Conservation (phyloP, 169 alveolate species). For the Toxoplasma gondii region DNA sequence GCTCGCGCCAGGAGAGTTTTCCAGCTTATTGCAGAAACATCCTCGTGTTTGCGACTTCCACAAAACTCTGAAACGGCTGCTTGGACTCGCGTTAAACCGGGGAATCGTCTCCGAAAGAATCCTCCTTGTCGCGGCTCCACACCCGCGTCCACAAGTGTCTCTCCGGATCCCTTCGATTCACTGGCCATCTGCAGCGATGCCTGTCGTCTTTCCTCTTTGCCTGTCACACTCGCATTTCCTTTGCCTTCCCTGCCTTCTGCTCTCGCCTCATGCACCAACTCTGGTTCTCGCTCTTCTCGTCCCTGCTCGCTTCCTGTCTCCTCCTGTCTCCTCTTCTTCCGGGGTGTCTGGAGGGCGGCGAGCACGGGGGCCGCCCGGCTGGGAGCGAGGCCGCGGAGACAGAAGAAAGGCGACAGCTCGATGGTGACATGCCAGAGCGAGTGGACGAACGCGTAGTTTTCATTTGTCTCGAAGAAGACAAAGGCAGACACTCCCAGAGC, state of each 20-base stretch:
- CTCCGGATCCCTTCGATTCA: too few relatives aligned
- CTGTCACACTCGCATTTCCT: background rate
- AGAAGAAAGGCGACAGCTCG: background rate
- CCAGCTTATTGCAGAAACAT: too few relatives aligned
- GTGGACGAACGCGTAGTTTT: background rate
- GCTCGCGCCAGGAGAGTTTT: too few relatives aligned
- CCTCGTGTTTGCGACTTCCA: too few relatives aligned
- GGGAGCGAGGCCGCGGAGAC: background rate
- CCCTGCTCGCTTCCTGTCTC: background rate
- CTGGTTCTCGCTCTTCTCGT: background rate
- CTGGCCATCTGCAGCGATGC: too few relatives aligned
- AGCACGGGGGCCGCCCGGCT: background rate
- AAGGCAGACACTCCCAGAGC: background rate
- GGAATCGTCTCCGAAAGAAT: too few relatives aligned
- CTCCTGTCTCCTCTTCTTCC: background rate
- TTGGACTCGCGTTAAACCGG: too few relatives aligned
- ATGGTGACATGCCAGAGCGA: background rate
- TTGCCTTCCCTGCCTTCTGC: background rate
- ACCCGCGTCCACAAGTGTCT: too few relatives aligned
- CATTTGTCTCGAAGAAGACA: conserved; percentile 8
- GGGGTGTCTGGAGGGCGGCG: background rate
- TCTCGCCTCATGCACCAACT: background rate
- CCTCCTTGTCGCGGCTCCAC: too few relatives aligned
- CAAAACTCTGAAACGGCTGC: too few relatives aligned
- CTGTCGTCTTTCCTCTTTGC: too few relatives aligned